Base-by-base conservation (phyloP, 139 green algal species). In the Chlamydomonas asymmetrica region DNA sequence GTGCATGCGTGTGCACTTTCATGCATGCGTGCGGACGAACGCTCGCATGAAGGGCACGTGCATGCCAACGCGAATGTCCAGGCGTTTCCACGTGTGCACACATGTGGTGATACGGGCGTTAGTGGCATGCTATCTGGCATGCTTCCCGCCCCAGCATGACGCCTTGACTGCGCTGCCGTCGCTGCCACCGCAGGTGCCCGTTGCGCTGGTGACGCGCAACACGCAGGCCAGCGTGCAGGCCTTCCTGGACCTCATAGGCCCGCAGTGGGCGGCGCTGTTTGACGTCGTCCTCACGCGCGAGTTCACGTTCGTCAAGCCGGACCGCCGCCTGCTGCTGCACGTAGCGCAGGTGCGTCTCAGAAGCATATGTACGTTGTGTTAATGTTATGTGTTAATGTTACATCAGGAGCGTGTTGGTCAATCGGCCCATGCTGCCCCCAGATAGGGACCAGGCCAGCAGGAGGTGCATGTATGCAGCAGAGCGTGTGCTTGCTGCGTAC, bases 191-290 rank as follows among this genome's bases (percentile, higher is more conserved):
- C 70, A 88, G 81, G 81, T 89, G 18, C 80, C 57, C 4, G 82
- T 92, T 41, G 87, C 83, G 0, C 82, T 94, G 39, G 88, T 94
- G 13, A 94, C 90, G 2, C 81, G 90, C 66, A 94, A 94, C 83
- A 94, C 90, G 2, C 56, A 54, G 0, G 52, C 78, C 31, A 86
- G 72, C 37, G 85, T 94, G 22, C 60, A 77, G 10, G 83, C 87
- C 1, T 94, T 94, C 73, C 88, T 94, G 52, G 10, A 54, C 41
- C 67, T 87, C n/a, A 79, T 93, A n/a, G 87, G 87, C 27, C 74
- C 84, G 49, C 80, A 92, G 72, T 91, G 77, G 80, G 61, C 78
- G 49, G n/a, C 4, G 5, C 60, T 85, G 22, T 93, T 94, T 70
- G 73, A 80, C 31, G 77, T 82, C 32, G 62, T 93, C 43, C 80